phyloP scores from a whole-genome alignment of 305 asterid species.

The Fraxinus albicans region DNA sequence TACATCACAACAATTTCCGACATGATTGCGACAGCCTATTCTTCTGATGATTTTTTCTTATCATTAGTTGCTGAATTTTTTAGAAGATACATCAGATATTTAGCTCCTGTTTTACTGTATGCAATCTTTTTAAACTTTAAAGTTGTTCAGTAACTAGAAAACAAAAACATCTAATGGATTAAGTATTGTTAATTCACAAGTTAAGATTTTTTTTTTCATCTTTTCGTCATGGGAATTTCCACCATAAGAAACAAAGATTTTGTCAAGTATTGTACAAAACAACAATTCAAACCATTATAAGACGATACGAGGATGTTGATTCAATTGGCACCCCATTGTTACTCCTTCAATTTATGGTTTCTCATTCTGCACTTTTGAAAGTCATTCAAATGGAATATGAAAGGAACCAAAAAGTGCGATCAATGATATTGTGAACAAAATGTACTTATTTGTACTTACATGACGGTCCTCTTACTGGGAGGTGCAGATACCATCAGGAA shows the following conservation, averaged over 20 bases:
- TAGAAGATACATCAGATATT: background rate
- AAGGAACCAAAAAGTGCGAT: background rate
- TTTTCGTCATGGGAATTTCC: background rate
- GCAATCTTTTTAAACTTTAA: background rate
- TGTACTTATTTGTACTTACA: too few species aligned
- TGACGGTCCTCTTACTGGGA: background rate
- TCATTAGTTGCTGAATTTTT: background rate
- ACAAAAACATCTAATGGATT: background rate
- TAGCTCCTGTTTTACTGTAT: background rate
- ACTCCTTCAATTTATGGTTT: too few species aligned
- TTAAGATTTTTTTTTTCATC: background rate
- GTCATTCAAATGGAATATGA: too few species aligned
- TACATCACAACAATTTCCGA: background rate
- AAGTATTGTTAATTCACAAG: background rate
- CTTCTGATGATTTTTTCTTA: background rate
- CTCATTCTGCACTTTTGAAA: too few species aligned
- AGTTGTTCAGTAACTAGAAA: background rate
- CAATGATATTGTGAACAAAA: background rate
- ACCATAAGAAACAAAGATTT: background rate
- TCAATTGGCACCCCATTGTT: too few species aligned
- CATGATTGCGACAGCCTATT: background rate
- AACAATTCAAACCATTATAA: background rate
- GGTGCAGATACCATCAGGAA: background rate
- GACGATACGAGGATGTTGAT: too few species aligned
- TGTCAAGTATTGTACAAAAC: background rate